Percentiles rank a stretch among this genome's conserved stretches.
These are phyloP conservation scores for Cyclostephanos invisitatus DNA, from an alignment of 108 stramenopile genomes.

Conservation along the genomic window DNA sequence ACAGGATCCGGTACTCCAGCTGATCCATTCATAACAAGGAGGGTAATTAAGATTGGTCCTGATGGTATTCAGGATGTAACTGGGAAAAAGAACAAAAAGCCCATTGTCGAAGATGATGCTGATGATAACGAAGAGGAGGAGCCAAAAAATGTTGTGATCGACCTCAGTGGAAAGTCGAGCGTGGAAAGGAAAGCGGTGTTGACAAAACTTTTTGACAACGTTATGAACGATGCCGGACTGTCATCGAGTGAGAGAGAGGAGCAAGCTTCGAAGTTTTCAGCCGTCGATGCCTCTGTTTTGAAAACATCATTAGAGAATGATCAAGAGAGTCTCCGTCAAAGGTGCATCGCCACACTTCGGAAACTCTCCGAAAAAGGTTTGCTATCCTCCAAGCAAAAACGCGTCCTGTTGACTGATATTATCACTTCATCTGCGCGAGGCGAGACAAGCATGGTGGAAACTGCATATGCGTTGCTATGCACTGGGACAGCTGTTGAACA, in stretches of 20 bases:
- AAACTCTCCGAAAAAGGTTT: slow-evolving; percentile 61
- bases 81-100: slow-evolving; percentile 1
- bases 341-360: slow-evolving; percentile 72
- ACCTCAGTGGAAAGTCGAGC: slow-evolving; percentile 41
- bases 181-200: slow-evolving; percentile 42
- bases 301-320: slow-evolving; percentile 6
- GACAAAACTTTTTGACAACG: slow-evolving; percentile 43
- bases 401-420: slow-evolving; percentile 81
- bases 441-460: slow-evolving; percentile 77
- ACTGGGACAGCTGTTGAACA: slow-evolving; percentile 17
- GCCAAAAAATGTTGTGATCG: slow-evolving; percentile 44
- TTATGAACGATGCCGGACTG: slow-evolving; percentile 29
- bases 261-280: slow-evolving; percentile 31
- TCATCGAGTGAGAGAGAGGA: slow-evolving; percentile 34
- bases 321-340: slow-evolving; percentile 48
- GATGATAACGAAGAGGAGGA: slow-evolving; percentile 45
- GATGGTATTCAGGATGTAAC: slow-evolving; percentile 32
- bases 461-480: slow-evolving; percentile 76
- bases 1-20: slow-evolving; percentile 43
- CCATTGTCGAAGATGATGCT: background rate
- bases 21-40: slow-evolving; percentile 39
- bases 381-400: slow-evolving; percentile 78
- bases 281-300: slow-evolving; percentile 33
- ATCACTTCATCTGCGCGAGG: slow-evolving; percentile 75
- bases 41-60: slow-evolving; percentile 41